phyloP scores from a whole-genome alignment of 164 flowering plant genomes.

The Magnolia officinalis region DNA sequence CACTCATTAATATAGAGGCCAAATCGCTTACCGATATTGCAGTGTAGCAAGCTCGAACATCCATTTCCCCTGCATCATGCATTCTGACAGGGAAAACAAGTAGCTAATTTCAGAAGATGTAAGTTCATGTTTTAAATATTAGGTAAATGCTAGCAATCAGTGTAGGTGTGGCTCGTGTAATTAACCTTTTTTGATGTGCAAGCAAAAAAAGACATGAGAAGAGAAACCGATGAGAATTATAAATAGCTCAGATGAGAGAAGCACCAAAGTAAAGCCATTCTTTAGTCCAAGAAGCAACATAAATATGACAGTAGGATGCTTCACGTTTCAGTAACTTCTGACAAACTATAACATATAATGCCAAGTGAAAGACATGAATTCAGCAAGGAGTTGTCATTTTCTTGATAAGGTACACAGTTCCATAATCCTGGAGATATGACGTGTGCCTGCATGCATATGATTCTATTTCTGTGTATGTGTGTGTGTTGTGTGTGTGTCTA shows the following conservation, averaged over 20 bases:
- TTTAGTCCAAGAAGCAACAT: neutral
- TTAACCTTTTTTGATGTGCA: neutral
- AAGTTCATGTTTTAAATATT: neutral
- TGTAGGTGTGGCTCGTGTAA: too few species aligned
- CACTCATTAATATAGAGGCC: neutral
- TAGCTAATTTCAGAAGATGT: constrained; percentile 2
- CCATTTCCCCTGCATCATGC: constrained; percentile 96
- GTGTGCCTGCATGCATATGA: too few species aligned
- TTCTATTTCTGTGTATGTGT: too few species aligned
- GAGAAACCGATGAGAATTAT: neutral
- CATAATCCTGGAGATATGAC: too few species aligned
- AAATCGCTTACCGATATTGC: constrained; percentile 72
- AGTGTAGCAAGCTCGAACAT: constrained; percentile 96
- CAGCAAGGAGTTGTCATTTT: too few species aligned
- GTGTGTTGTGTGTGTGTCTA: too few species aligned
- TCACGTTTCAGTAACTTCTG: too few species aligned
- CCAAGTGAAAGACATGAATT: constrained; percentile 4
- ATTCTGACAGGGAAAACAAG: constrained; percentile 45
- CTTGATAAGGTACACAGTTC: too few species aligned
- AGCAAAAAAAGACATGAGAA: neutral
- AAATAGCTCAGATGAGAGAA: constrained; percentile 2
- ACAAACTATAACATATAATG: constrained; percentile 3
- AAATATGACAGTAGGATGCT: too few species aligned
- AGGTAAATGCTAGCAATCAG: neutral
- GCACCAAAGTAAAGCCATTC: neutral